Percentiles rank a stretch among this genome's conserved stretches.
phyloP scores from a whole-genome alignment of 768 basidiomycete genomes.

The Auricularia sp. region DNA sequence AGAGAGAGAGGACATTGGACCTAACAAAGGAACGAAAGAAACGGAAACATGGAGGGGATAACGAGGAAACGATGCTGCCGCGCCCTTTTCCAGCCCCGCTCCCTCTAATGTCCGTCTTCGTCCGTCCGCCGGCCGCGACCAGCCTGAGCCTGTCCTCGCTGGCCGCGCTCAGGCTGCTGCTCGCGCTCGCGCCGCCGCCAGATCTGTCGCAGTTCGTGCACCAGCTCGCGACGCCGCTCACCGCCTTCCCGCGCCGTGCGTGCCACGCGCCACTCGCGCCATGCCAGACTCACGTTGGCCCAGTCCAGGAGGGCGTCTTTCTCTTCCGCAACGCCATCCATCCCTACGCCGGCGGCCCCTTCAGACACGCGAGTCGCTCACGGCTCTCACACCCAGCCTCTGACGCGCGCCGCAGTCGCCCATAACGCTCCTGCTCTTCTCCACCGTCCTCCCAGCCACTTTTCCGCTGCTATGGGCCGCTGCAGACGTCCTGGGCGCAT shows the following conservation, averaged over 20 bases:
- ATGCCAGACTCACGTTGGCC: slow-evolving; percentile 10
- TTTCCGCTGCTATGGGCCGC: slow-evolving; percentile 61
- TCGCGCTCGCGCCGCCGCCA: slow-evolving; percentile 43
- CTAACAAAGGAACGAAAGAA: not conserved
- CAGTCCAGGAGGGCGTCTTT: slow-evolving; percentile 87
- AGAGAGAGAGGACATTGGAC: not conserved
- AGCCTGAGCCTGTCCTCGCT: not conserved
- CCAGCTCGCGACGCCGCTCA: slow-evolving; percentile 72
- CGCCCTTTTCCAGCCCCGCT: not conserved
- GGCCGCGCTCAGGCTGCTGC: slow-evolving; percentile 29
- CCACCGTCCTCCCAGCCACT: slow-evolving; percentile 53
- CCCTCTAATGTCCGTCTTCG: not conserved
- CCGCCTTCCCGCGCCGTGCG: slow-evolving; percentile 69
- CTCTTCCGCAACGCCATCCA: slow-evolving; percentile 67
- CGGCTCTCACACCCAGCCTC: not conserved
- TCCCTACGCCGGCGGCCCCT: slow-evolving; percentile 79
- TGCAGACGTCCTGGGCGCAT: slow-evolving; percentile 58
- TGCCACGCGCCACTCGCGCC: slow-evolving; percentile 8
- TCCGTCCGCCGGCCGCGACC: not conserved
- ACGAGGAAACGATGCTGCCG: not conserved
- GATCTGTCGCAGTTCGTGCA: slow-evolving; percentile 54
- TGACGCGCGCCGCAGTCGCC: slow-evolving; percentile 52
- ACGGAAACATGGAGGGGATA: not conserved
- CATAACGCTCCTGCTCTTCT: slow-evolving; percentile 65
- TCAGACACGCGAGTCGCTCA: slow-evolving; percentile 61